Base-by-base conservation (phyloP, 2,329 filamentous ascomycete genomes). In the Curvularia sp. region DNA sequence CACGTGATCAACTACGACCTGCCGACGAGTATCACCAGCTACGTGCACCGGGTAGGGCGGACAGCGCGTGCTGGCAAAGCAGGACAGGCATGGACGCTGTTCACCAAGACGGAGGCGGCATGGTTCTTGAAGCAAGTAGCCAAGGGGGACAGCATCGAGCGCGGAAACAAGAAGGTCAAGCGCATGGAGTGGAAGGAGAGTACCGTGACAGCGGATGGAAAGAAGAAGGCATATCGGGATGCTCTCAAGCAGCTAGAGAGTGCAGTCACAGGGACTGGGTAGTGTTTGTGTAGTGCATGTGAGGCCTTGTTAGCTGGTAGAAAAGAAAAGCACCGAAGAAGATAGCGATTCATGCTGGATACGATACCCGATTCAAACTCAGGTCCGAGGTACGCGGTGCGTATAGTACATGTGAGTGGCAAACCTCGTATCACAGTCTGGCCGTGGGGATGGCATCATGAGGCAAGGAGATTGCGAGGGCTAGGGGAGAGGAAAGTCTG, bases 1-100 rank as follows among this genome's bases (percentile, higher is more conserved):
- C 91, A 96, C 72, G 92, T 98, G 46, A 82, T 98, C 77, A 97
- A 97, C 79, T 98, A 98, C 80, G 94, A 97, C 74, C 84, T 97
- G 50, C 94, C 94, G 0, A 84, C 87, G 4, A 93, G 89, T 70
- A 81, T 93, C 32, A 90, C 89, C 5, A 89, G 88, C 23, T 98
- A 98, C 69, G 88, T 98, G 4, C 95, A 98, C 75, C 89, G 95
- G 39, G 92, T 97, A 1, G 94, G 95, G 36, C 87, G 95, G 55
- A 97, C 94, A 0, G 94, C 94, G 0, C 85, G 93, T 74, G 95
- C 92, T 0, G 92, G 90, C 1, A 86, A 87, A 53, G 66, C 79
- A 1, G 94, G 94, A 1, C 83, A 87, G 47, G 92, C 94, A 0
- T 97, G 93, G 91, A 97, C 93, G 0, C 79, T 99, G 12, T 88